Base-by-base conservation (phyloP, 371 early-diverging fungal species). In the Lichtheimia ramosa region DNA sequence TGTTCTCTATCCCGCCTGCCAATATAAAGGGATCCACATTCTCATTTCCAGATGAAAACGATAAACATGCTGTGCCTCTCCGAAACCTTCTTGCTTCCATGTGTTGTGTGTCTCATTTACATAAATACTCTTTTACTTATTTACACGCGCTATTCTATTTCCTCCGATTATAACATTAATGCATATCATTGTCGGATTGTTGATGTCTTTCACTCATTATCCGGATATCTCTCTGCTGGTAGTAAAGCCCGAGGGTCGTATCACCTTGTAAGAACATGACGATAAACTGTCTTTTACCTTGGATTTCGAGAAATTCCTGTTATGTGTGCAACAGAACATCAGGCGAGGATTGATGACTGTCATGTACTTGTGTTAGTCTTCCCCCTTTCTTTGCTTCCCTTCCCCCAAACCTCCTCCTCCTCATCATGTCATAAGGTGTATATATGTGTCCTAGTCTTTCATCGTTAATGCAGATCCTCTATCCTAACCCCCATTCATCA, bases 241-340 rank as follows among this genome's bases (percentile, higher is more conserved):
- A 46, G 21, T 46, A 46, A 21, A 21, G 46, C 34, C 34, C 34
- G 34, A 34, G 34, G 10, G 2, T 34, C 34, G 34, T 34, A 34
- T 10, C 6, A 34, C 34, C 34, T 5, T 34, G 8, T n/a, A 34
- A 10, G 10, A 34, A 34, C 34, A 34, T 34, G 34, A 34, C 34
- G 10, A 34, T 34, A 34, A 34, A 34, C 10, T 34, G 34, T 34
- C 10, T 34, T 34, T 34, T 34, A 46, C 16, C 21, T 21, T 18
- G 46, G 46, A 46, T 46, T 46, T 46, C 46, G 46, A 46, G 46
- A 46, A 46, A n/a, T 18, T 46, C 46, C 21, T 46, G 46, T 46
- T 46, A 10, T 46, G 46, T 46, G 46, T 46, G 46, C 46, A 46
- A 46, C 46, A 46, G 46, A 0, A 14, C 46, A 46, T 46, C 21